phyloP scores from a whole-genome alignment of 192 early-diverging fungal species.

The Allomyces macrogynus region DNA sequence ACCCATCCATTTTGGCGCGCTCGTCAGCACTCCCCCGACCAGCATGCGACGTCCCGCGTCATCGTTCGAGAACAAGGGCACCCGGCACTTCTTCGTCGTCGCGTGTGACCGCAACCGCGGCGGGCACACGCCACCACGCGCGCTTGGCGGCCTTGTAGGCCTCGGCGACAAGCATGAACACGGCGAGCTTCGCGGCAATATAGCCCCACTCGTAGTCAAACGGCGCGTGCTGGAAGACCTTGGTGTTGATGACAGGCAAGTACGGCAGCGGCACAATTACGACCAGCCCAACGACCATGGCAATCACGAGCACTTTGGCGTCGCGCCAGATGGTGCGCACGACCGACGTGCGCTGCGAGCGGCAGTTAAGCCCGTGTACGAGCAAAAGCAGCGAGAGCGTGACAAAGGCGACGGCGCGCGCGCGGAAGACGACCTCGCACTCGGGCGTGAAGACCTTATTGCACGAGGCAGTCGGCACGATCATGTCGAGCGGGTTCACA shows the following conservation, averaged over 20 bases:
- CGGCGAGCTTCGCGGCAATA: constrained; percentile 25
- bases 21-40: too few species aligned
- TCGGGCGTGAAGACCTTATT: not conserved
- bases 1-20: too few species aligned
- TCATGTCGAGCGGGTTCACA: constrained; percentile 17
- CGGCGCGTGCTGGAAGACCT: constrained; percentile 36
- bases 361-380: constrained; percentile 62
- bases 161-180: constrained; percentile 41
- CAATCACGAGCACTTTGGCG: not conserved
- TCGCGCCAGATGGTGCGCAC: too few species aligned
- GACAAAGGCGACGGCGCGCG: constrained; percentile 45
- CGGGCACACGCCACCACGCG: too few species aligned
- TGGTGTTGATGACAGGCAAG: constrained; percentile 41
- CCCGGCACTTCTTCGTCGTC: too few species aligned
- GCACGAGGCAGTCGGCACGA: not conserved
- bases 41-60: too few species aligned
- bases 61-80: too few species aligned
- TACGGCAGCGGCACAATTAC: constrained; percentile 36
- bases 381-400: constrained; percentile 75
- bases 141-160: constrained; percentile 43
- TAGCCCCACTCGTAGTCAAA: constrained; percentile 58
- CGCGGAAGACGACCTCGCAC: constrained; percentile 14
- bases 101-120: too few species aligned
- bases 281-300: constrained; percentile 22
- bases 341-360: constrained; percentile 15